Evolutionary conservation across 208 protist species (phyloP), one percentile per base, ranked within the genome.

Genomic region (Trypanosoma caninum): DNA sequence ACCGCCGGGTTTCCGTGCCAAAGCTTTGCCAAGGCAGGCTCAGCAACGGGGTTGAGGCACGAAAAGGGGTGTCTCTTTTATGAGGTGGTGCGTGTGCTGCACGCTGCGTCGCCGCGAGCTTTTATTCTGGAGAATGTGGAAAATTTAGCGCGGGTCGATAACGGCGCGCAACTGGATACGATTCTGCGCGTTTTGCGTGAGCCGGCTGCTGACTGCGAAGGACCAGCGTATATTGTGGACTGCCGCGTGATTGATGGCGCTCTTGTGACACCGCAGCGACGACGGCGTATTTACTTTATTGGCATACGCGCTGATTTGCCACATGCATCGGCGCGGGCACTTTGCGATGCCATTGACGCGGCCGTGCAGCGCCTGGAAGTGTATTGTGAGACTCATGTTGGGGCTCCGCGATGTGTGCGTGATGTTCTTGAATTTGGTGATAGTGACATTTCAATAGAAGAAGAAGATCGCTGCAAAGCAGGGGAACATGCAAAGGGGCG

Each of bases 81-180:
- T 31, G 78, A 95, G 59, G 73, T 95, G 20, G 59, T 90, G 22
- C 83, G 89, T 6, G 74, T 90, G 9, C 54, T 93, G 59, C 63
- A 58, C 3, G 65, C 56, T 1, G 59, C 71, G 0, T 55, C 30
- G 18, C 83, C 89, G 9, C 38, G 65, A 5, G 75, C 55, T 10
- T 88, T 93, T 59, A 54, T 95, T 38, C n/a, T n/a, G n/a, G 89
- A 95, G 58, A 95, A 93, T 59, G 89, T 93, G 50, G 68, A 79
- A 28, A 70, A 83, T 61, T 58, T 93, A 14, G 30, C 88, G 27
- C 57, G 68, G n/a, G 53, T 88, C 16, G 72, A 87, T 30, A 63
- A 72, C 3, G 80, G 81, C 9, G 63, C 40, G 2, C 74, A 88
- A 42, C 59, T 91, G 14, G 40, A 46, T 6, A 65, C 55, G 40